Percentiles rank a stretch among this genome's conserved stretches.
These are phyloP conservation scores for Hemisphaericaspora subhashii DNA, from an alignment of 1,139 yeast species.

Conservation along the genomic window DNA sequence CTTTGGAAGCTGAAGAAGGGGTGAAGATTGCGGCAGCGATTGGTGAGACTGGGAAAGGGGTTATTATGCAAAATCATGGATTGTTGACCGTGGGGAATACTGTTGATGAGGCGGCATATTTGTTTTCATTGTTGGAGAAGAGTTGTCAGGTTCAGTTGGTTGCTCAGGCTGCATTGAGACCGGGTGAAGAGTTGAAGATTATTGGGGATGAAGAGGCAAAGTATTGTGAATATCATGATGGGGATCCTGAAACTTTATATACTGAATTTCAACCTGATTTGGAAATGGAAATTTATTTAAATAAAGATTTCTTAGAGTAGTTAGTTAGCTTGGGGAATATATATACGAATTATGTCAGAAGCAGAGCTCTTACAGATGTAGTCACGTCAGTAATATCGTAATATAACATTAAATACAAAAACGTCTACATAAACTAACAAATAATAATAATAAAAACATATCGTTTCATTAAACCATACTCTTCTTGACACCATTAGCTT, in stretches of 20 bases:
- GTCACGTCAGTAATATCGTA: too few species aligned
- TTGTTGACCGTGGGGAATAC: constrained; percentile 73
- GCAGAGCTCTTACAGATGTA: background rate
- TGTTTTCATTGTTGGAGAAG: constrained; percentile 67
- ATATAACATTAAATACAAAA: background rate
- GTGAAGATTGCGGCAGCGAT: constrained; percentile 62
- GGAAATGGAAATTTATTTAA: constrained; percentile 34
- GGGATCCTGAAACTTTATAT: constrained; percentile 68
- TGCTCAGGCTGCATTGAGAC: constrained; percentile 61
- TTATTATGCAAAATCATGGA: constrained; percentile 78
- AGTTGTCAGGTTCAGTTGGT: constrained; percentile 70
- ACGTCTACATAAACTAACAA: background rate
- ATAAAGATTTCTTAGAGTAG: constrained; percentile 18
- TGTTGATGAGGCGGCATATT: constrained; percentile 80
- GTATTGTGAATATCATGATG: constrained; percentile 59
- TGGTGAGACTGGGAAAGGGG: constrained; percentile 61
- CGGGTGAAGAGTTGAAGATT: constrained; percentile 27
- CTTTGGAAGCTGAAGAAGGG: constrained; percentile 74
- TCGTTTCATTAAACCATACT: background rate
- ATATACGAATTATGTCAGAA: too few species aligned
- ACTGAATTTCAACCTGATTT: constrained; percentile 68
- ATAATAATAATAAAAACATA: background rate
- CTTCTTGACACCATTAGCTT: constrained; percentile 8
- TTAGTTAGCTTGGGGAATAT: too few species aligned
- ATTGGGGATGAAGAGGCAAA: constrained; percentile 70